A percentile compares a stretch with the other conserved stretches of the same genome.
These are phyloP conservation scores for Turritis glabra DNA, from an alignment of 345 rosid species.

Conservation along the genomic window DNA sequence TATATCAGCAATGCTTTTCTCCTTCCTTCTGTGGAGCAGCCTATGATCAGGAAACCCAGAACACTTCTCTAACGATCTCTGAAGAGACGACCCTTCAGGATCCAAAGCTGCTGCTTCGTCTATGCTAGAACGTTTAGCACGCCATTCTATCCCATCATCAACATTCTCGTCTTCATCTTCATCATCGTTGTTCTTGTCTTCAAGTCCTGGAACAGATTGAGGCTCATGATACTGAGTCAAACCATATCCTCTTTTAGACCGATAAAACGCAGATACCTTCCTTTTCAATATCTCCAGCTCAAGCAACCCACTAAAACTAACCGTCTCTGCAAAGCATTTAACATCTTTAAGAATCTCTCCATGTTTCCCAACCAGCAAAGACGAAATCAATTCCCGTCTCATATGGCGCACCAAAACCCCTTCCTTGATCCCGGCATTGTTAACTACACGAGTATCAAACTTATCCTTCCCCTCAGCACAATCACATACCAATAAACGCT, in stretches of 20 bases:
- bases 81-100: conserved; percentile 31
- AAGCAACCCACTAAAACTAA: conserved; percentile 44
- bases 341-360: conserved; percentile 49
- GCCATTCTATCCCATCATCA: conserved; percentile 14
- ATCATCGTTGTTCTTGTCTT: conserved; percentile 50
- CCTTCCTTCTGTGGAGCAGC: conserved; percentile 54
- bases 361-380: conserved; percentile 49
- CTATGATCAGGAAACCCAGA: conserved; percentile 44
- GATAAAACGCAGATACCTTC: conserved; percentile 69
- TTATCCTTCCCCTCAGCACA: conserved; percentile 48
- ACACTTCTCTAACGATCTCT: conserved; percentile 41
- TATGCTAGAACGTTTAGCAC: conserved; percentile 15
- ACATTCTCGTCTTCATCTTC: conserved; percentile 25
- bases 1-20: conserved; percentile 89
- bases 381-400: conserved; percentile 51
- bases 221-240: conserved; percentile 54
- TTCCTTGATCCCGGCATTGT: conserved; percentile 69
- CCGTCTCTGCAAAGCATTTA: conserved; percentile 47
- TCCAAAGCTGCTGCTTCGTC: conserved; percentile 35
- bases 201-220: conserved; percentile 61
- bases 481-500: conserved; percentile 53
- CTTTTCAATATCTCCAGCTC: conserved; percentile 56
- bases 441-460: conserved; percentile 44
- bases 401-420: conserved; percentile 66
- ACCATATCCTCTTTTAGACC: conserved; percentile 50